Evolutionary conservation across 345 rosid species (phyloP).

Genomic region (Citrus mangshanensis): DNA sequence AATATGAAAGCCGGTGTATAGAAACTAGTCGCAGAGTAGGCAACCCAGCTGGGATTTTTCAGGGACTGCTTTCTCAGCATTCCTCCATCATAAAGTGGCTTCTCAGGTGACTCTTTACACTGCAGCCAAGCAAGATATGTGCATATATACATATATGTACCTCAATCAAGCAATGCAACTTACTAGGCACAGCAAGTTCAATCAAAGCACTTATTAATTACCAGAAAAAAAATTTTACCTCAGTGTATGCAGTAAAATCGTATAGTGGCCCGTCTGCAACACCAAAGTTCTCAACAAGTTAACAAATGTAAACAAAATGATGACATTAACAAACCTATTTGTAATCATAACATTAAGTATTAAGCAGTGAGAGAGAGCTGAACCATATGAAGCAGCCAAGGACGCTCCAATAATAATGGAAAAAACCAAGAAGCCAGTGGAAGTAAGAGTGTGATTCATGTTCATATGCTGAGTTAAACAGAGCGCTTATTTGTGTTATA

Average conservation of each 20-base stretch:
- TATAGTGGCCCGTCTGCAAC: conserved; percentile 27
- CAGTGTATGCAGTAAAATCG: conserved; percentile 62
- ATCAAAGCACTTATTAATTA: no score
- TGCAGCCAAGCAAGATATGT: conserved; percentile 23
- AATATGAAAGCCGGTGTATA: conserved; percentile 50
- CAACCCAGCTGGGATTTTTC: neutral
- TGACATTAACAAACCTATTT: neutral
- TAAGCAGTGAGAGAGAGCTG: neutral
- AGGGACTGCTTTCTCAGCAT: conserved; percentile 26
- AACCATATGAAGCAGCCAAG: conserved; percentile 42
- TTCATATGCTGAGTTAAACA: neutral
- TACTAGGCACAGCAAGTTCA: no score
- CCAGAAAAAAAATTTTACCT: conserved; percentile 35
- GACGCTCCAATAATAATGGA: conserved; percentile 25
- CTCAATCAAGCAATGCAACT: neutral
- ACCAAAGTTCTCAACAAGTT: neutral
- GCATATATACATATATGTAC: neutral
- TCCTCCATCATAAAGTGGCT: conserved; percentile 73
- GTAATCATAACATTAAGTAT: neutral
- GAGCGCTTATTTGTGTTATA: neutral
- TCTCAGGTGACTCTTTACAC: conserved; percentile 63
- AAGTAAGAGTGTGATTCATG: conserved; percentile 20
- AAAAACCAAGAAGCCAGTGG: conserved; percentile 20
- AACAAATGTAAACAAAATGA: neutral
- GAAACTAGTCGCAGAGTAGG: conserved; percentile 8